Evolutionary conservation across 768 basidiomycete species (phyloP).

Genomic region (Leccinum truebloodii): DNA sequence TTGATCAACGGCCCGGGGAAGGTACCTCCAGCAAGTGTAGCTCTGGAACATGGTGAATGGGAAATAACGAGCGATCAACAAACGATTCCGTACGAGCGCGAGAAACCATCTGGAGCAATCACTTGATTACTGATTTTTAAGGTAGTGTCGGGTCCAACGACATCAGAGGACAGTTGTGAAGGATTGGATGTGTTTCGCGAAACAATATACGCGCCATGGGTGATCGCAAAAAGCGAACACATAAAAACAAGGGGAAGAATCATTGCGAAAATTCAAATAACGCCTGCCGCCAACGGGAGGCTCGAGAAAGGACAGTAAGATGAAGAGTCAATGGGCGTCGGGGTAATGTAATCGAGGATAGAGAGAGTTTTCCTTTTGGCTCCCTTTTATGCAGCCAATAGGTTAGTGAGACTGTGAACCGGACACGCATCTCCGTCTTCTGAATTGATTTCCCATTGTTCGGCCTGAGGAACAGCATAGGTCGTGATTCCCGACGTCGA

Average conservation of each 20-base stretch:
- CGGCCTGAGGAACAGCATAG: background rate
- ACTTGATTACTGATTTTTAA: slow-evolving; percentile 41
- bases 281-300: background rate
- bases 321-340: background rate
- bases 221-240: slow-evolving; percentile 6
- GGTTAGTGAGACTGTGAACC: background rate
- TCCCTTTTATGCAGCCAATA: slow-evolving; percentile 4
- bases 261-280: slow-evolving; percentile 14
- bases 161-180: background rate
- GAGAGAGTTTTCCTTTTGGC: background rate
- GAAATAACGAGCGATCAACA: background rate
- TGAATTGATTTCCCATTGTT: background rate
- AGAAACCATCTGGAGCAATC: slow-evolving; percentile 52
- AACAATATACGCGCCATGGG: slow-evolving; percentile 22
- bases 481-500: background rate
- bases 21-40: slow-evolving; percentile 41
- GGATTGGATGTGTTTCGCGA: slow-evolving; percentile 12
- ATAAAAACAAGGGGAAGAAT: slow-evolving; percentile 4
- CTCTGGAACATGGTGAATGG: slow-evolving; percentile 7
- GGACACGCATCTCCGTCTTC: background rate
- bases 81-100: slow-evolving; percentile 38
- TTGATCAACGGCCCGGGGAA: slow-evolving; percentile 49
- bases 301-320: background rate
- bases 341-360: background rate
- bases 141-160: slow-evolving; percentile 24